Conservation (phyloP, 371 early-diverging fungal species). For the Mucor lusitanicus region DNA sequence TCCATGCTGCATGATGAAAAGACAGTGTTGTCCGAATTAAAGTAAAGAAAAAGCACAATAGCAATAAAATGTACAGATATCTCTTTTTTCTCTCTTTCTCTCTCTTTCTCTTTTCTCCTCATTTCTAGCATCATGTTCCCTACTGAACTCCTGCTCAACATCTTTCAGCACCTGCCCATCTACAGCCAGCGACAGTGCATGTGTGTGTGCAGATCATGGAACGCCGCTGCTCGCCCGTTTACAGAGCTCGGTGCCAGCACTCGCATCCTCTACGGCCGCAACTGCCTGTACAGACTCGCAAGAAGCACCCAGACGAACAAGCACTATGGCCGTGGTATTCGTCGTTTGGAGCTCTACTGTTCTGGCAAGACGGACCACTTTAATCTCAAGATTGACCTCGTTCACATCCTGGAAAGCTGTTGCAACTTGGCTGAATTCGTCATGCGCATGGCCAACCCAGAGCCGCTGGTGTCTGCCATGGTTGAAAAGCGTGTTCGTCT, state of each 20-base stretch:
- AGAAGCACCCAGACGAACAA: too few species aligned
- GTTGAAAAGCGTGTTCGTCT: background rate
- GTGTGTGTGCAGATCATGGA: background rate
- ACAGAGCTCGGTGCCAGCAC: background rate
- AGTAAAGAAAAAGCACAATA: background rate
- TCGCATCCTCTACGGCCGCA: too few species aligned
- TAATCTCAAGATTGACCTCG: too few species aligned
- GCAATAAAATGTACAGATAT: background rate
- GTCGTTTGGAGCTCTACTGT: too few species aligned
- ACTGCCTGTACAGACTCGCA: too few species aligned
- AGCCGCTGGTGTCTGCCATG: background rate
- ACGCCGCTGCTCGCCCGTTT: background rate
- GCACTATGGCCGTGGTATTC: too few species aligned
- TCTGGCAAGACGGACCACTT: too few species aligned
- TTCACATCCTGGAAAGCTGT: too few species aligned
- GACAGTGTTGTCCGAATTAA: constrained; percentile 10
- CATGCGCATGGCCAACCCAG: background rate
- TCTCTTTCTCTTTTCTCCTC: background rate
- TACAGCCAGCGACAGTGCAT: background rate
- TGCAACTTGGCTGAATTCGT: background rate
- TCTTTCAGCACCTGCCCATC: background rate
- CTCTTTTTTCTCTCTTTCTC: background rate
- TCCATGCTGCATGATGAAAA: constrained; percentile 16
- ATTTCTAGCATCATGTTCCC: background rate
- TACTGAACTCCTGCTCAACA: background rate